These are phyloP conservation scores for Torulaspora franciscae DNA, from an alignment of 805 yeast genomes.

Conservation along the genomic window DNA sequence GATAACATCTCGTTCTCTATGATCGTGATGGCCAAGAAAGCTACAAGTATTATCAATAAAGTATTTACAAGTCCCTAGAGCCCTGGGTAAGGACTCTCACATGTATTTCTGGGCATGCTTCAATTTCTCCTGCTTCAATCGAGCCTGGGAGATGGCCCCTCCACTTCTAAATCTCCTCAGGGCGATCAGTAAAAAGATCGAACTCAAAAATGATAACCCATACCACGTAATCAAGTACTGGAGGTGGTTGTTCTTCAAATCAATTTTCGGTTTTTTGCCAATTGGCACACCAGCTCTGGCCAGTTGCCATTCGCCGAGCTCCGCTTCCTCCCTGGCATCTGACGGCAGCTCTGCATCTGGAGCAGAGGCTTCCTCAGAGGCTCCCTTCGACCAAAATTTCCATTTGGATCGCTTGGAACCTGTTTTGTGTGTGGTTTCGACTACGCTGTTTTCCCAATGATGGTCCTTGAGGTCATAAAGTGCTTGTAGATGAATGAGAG, in stretches of 20 bases:
- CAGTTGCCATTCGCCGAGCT: constrained; percentile 54
- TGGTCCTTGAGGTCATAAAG: constrained; percentile 62
- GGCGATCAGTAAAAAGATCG: constrained; percentile 57
- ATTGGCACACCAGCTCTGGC: constrained; percentile 83
- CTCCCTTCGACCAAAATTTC: constrained; percentile 28
- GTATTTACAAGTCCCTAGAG: constrained; percentile 3
- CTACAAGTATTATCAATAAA: neutral
- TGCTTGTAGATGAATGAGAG: constrained; percentile 74
- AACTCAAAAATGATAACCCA: constrained; percentile 70
- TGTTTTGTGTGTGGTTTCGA: neutral
- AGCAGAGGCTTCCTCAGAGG: neutral
- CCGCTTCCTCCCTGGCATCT: constrained; percentile 30
- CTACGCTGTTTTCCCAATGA: constrained; percentile 39
- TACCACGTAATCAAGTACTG: constrained; percentile 95
- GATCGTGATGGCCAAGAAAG: neutral
- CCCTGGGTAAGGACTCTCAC: constrained; percentile 17
- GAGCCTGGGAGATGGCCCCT: constrained; percentile 29
- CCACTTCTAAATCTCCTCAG: constrained; percentile 39
- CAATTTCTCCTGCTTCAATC: constrained; percentile 41
- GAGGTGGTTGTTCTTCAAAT: constrained; percentile 80
- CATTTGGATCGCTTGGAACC: constrained; percentile 19
- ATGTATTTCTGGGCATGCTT: constrained; percentile 44
- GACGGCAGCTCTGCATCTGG: constrained; percentile 3
- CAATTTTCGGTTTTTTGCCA: constrained; percentile 77
- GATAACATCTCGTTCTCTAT: neutral